A percentile compares a stretch with the other conserved stretches of the same genome.
Conservation (phyloP, 2,329 filamentous ascomycete species). For the Fusarium haematococcum region DNA sequence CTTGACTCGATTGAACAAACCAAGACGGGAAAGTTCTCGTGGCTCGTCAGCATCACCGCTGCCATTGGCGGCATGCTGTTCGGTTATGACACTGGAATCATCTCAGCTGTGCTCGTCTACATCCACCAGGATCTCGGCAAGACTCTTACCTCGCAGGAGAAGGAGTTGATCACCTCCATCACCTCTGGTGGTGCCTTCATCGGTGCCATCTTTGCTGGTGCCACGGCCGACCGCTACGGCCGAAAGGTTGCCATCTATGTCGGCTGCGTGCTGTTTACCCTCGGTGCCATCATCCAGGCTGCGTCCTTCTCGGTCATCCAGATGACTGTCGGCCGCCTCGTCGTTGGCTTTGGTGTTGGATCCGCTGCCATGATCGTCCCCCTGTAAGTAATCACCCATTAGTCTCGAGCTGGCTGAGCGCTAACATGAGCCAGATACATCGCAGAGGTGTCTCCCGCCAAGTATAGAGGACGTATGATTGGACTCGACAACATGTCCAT, state of each 20-base stretch:
- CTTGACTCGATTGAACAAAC: constrained; percentile 43
- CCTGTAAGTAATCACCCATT: constrained; percentile 20
- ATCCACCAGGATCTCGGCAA: constrained; percentile 50
- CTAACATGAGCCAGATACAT: constrained; percentile 53
- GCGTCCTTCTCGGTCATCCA: constrained; percentile 42
- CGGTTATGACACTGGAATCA: constrained; percentile 52
- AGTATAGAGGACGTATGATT: constrained; percentile 62
- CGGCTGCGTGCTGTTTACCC: constrained; percentile 42
- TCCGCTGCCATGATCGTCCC: constrained; percentile 60
- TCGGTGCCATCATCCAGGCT: constrained; percentile 44
- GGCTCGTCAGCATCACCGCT: constrained; percentile 43
- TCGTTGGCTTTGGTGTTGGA: constrained; percentile 63
- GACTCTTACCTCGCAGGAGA: constrained; percentile 55
- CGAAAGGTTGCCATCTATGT: constrained; percentile 45
- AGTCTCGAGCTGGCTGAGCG: not conserved
- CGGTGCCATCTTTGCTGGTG: constrained; percentile 45
- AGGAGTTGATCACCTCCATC: constrained; percentile 64
- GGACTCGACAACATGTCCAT: constrained; percentile 61
- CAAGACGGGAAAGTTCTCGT: constrained; percentile 40
- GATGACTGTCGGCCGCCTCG: constrained; percentile 50
- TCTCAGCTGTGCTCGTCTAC: constrained; percentile 49
- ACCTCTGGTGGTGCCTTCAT: constrained; percentile 54
- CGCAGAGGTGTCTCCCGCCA: constrained; percentile 61
- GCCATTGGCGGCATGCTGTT: constrained; percentile 55
- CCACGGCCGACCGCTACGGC: constrained; percentile 42